Conservation (phyloP, 2,329 filamentous ascomycete genomes). For the Cladosporium velox region DNA sequence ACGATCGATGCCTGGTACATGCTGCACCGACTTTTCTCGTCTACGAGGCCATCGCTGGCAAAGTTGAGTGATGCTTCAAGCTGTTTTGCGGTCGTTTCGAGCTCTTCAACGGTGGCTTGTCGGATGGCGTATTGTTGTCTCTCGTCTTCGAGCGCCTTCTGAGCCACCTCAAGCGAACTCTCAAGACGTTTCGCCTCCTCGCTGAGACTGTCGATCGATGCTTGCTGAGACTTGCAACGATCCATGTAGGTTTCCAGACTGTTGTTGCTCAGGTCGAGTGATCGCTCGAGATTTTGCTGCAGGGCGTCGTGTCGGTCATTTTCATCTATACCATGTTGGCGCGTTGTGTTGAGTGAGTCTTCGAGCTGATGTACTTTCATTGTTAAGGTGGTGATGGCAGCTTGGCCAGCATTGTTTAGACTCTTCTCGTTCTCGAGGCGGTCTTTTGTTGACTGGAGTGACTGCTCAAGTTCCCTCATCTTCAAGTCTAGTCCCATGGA, state of each 20-base stretch:
- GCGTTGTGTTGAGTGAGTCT: not conserved
- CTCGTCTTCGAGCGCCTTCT: not conserved
- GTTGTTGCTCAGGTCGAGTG: not conserved
- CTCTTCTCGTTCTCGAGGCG: not conserved
- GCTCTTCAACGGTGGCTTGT: not conserved
- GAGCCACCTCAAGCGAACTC: not conserved
- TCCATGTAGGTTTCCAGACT: not conserved
- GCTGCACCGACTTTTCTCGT: not conserved
- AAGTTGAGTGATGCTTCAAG: not conserved
- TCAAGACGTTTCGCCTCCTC: not conserved
- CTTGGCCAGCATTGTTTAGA: not conserved
- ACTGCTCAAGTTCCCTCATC: not conserved
- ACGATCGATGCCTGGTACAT: not conserved
- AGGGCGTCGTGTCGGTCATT: not conserved
- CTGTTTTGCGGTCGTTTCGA: not conserved
- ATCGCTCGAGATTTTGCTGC: not conserved
- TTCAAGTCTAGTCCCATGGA: not conserved
- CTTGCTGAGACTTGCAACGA: not conserved
- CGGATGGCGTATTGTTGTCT: not conserved
- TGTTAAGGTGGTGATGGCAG: not conserved
- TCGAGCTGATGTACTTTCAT: not conserved
- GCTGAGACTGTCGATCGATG: not conserved
- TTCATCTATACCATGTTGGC: not conserved
- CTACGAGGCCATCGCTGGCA: not conserved
- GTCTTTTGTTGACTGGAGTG: not conserved